Percentiles rank a stretch among this genome's conserved stretches.
phyloP scores from a whole-genome alignment of 176 grass and related monocot species.

The Oryza longistaminata region DNA sequence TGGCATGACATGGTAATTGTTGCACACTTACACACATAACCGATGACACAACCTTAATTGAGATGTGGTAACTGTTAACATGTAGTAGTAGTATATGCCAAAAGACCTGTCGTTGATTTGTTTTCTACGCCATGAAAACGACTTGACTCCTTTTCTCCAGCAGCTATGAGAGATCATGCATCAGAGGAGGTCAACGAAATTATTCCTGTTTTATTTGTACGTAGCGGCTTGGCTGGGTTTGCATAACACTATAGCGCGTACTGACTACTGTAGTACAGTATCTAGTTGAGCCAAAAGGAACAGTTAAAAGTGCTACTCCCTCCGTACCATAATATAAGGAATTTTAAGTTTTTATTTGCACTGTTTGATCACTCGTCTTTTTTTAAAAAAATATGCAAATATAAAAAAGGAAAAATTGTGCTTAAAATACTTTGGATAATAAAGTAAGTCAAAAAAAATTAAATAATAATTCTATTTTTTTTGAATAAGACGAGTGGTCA shows the following conservation, averaged over 20 bases:
- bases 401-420: too few species aligned
- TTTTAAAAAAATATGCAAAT: too few species aligned
- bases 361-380: too few species aligned
- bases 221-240: background rate
- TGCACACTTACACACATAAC: background rate
- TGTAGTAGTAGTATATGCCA: background rate
- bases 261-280: too few species aligned
- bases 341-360: too few species aligned
- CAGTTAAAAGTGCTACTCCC: background rate
- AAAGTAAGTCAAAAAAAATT: too few species aligned
- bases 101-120: background rate
- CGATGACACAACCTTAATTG: too few species aligned
- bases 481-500: too few species aligned
- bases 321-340: too few species aligned
- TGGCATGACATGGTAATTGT: background rate
- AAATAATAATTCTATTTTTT: too few species aligned
- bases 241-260: too few species aligned
- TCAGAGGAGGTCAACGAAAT: background rate
- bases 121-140: background rate
- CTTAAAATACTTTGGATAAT: too few species aligned
- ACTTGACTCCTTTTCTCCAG: background rate
- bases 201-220: background rate
- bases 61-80: background rate
- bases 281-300: background rate
- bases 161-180: background rate